Conservation (phyloP, 1,284 basidiomycete species). For the Apiotrichum mycotoxinovorans region DNA sequence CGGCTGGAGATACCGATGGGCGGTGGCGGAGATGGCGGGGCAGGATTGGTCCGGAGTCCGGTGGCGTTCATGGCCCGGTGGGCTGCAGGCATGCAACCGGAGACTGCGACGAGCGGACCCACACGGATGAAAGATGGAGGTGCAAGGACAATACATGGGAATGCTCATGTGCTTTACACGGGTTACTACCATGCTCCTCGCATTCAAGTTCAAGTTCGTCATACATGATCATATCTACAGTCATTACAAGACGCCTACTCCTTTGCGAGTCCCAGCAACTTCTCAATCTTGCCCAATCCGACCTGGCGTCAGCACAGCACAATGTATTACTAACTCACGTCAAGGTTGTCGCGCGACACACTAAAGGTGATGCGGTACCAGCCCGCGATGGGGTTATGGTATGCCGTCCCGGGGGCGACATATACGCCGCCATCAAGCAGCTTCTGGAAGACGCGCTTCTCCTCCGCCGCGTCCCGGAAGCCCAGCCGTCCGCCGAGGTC, state of each 20-base stretch:
- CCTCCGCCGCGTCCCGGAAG: conserved; percentile 32
- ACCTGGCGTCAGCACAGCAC: conserved; percentile 1
- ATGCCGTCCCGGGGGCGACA: conserved; percentile 42
- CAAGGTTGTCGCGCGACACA: conserved; percentile 38
- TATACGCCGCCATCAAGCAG: conserved; percentile 48
- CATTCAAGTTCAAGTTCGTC: no score
- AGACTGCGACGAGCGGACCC: no score
- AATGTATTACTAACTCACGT: conserved; percentile 2
- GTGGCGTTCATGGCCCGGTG: background rate
- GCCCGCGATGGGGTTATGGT: conserved; percentile 38
- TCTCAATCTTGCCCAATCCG: conserved; percentile 37
- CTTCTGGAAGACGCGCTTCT: conserved; percentile 46
- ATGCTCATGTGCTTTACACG: no score
- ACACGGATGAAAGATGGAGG: no score
- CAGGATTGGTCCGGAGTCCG: background rate
- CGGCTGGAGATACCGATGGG: no score
- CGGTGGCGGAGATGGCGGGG: no score
- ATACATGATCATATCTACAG: no score
- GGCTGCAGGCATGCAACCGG: no score
- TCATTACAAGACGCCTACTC: background rate
- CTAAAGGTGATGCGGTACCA: conserved; percentile 46
- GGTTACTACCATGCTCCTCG: no score
- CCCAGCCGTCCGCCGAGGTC: conserved; percentile 38
- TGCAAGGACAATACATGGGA: no score
- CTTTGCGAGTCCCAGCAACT: background rate